phyloP scores from a whole-genome alignment of 1,139 yeast species.

The Candida albicans region DNA sequence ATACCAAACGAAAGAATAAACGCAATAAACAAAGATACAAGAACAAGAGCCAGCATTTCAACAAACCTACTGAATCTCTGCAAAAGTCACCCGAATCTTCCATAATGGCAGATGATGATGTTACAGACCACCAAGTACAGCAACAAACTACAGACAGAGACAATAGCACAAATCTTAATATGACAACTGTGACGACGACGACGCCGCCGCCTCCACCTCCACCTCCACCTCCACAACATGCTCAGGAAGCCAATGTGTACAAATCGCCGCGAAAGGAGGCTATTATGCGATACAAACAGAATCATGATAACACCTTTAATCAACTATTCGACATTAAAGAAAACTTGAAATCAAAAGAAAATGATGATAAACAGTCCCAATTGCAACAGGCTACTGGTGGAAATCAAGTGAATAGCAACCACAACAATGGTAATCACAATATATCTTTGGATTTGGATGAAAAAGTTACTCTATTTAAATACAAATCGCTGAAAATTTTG shows the following conservation, averaged over 20 bases:
- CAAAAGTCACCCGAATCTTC: neutral
- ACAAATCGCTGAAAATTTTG: constrained; percentile 38
- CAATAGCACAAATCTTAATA: neutral
- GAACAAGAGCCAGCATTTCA: neutral
- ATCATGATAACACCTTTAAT: constrained; percentile 26
- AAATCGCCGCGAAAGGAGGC: constrained; percentile 39
- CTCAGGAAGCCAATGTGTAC: constrained; percentile 1
- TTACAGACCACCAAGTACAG: neutral
- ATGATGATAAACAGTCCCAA: neutral
- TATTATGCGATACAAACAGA: constrained; percentile 38
- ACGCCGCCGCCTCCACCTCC: neutral
- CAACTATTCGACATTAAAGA: constrained; percentile 32
- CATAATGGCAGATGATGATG: neutral
- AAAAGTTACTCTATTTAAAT: constrained; percentile 40
- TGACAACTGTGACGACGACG: neutral
- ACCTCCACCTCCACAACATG: constrained; percentile 1
- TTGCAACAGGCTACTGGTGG: neutral
- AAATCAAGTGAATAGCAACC: too few species aligned
- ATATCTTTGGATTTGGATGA: constrained; percentile 29
- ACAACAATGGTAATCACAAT: neutral
- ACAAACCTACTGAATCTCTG: neutral
- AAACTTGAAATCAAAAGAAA: constrained; percentile 19
- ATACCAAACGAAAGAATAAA: neutral
- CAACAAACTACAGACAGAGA: neutral
- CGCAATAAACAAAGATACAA: neutral